Evolutionary conservation across 1,139 yeast genomes (phyloP).

Genomic region (Yamadazyma atmosphaerica): DNA sequence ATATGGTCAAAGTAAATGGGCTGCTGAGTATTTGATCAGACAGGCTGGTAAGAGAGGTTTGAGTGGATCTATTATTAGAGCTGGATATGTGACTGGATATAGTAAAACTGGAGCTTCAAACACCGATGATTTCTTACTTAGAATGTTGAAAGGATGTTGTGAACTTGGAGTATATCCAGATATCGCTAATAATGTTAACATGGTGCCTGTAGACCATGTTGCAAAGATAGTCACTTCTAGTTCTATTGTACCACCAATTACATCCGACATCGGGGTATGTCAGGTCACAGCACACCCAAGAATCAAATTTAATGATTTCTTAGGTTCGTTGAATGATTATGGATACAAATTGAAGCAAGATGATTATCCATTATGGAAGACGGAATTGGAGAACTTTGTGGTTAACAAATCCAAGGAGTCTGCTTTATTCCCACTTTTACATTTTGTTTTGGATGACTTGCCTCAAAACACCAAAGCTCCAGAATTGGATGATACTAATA

Average conservation of each 20-base stretch:
- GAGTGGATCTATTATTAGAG: constrained; percentile 86
- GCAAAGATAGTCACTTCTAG: constrained; percentile 88
- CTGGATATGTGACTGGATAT: constrained; percentile 94
- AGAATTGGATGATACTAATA: constrained; percentile 84
- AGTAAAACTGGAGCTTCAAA: constrained; percentile 82
- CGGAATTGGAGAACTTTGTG: constrained; percentile 72
- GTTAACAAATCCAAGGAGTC: constrained; percentile 69
- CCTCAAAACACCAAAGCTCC: constrained; percentile 94
- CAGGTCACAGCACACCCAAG: constrained; percentile 99
- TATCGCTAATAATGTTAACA: constrained; percentile 83
- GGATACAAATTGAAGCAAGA: constrained; percentile 68
- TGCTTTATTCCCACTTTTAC: constrained; percentile 90
- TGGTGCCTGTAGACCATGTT: constrained; percentile 98
- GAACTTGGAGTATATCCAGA: constrained; percentile 87
- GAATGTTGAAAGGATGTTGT: constrained; percentile 92
- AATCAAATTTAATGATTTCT: constrained; percentile 71
- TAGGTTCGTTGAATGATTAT: constrained; percentile 61
- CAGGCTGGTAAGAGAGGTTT: constrained; percentile 86
- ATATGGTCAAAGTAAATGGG: constrained; percentile 98
- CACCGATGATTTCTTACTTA: constrained; percentile 91
- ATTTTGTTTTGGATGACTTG: constrained; percentile 88
- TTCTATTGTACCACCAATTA: constrained; percentile 71
- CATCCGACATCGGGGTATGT: constrained; percentile 62
- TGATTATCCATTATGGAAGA: constrained; percentile 80
- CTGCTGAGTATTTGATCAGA: constrained; percentile 86